Conservation (phyloP, 2,329 filamentous ascomycete genomes). For the Pestalotiopsis sp. region DNA sequence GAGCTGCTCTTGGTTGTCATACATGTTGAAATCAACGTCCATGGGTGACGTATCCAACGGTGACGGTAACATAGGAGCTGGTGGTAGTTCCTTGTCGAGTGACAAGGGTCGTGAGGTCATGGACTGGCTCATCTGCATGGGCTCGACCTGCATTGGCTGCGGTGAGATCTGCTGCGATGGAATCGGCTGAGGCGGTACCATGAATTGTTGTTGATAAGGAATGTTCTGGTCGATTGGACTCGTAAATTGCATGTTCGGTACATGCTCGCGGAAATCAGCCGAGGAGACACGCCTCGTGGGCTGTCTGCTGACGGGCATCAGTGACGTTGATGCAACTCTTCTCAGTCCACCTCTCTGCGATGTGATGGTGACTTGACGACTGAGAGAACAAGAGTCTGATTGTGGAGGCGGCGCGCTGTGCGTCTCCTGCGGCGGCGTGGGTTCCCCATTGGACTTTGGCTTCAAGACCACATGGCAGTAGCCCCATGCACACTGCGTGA, state of each 20-base stretch:
- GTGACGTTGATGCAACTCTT: constrained; percentile 16
- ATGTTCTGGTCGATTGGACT: constrained; percentile 14
- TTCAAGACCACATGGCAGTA: constrained; percentile 36
- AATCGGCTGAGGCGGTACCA: constrained; percentile 15
- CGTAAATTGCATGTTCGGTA: constrained; percentile 6
- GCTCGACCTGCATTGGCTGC: constrained; percentile 17
- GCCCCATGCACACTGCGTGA: constrained; percentile 57
- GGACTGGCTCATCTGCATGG: constrained; percentile 11
- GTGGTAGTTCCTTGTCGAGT: constrained; percentile 20
- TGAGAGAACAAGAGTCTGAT: constrained; percentile 11
- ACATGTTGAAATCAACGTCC: constrained; percentile 20
- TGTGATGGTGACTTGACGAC: constrained; percentile 16
- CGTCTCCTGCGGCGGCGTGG: constrained; percentile 2
- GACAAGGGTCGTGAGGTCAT: constrained; percentile 16
- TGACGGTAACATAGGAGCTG: constrained; percentile 17
- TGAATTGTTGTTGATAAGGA: constrained; percentile 17
- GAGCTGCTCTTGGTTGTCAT: constrained; percentile 12
- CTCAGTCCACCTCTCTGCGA: constrained; percentile 17
- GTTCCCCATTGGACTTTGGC: constrained; percentile 24
- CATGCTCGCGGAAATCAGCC: constrained; percentile 16
- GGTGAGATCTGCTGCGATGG: constrained; percentile 17
- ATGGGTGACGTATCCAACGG: constrained; percentile 17
- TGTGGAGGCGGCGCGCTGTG: constrained; percentile 11
- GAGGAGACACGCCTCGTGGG: constrained; percentile 16
- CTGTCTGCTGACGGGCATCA: constrained; percentile 17